phyloP scores from a whole-genome alignment of 192 early-diverging fungal genomes.

The Obelidium mucronatum region DNA sequence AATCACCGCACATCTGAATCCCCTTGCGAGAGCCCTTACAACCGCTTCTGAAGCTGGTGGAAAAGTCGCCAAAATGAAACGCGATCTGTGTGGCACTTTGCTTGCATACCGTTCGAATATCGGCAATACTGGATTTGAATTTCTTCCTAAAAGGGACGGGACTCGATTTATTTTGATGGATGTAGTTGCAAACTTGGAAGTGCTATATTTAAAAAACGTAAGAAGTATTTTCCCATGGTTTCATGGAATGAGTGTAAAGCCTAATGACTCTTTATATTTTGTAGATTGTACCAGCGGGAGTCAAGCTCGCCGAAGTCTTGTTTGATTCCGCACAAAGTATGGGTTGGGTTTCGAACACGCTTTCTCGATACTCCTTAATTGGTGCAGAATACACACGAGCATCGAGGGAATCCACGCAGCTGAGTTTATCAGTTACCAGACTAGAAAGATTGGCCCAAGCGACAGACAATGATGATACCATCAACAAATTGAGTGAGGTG shows the following conservation, averaged over 20 bases:
- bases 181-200: neutral
- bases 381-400: constrained; percentile 13
- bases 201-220: constrained; percentile 18
- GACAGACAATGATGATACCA: constrained; percentile 30
- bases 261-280: neutral
- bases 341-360: neutral
- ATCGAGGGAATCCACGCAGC: neutral
- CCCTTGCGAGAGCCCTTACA: neutral
- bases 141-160: neutral
- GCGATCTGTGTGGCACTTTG: neutral
- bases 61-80: neutral
- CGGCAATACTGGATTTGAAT: neutral
- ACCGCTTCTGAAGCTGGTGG: neutral
- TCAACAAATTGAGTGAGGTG: constrained; percentile 40
- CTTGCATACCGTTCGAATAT: neutral
- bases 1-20: neutral
- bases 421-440: constrained; percentile 6
- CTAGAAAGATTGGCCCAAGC: constrained; percentile 33
- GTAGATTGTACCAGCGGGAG: constrained; percentile 14
- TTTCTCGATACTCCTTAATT: neutral
- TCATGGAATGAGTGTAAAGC: neutral
- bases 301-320: constrained; percentile 11
- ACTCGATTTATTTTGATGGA: constrained; percentile 10
- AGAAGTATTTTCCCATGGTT: neutral
- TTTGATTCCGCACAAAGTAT: constrained; percentile 26